Evolutionary conservation across 2,329 filamentous ascomycete genomes (phyloP).

Genomic region (Pezicula radicicola): DNA sequence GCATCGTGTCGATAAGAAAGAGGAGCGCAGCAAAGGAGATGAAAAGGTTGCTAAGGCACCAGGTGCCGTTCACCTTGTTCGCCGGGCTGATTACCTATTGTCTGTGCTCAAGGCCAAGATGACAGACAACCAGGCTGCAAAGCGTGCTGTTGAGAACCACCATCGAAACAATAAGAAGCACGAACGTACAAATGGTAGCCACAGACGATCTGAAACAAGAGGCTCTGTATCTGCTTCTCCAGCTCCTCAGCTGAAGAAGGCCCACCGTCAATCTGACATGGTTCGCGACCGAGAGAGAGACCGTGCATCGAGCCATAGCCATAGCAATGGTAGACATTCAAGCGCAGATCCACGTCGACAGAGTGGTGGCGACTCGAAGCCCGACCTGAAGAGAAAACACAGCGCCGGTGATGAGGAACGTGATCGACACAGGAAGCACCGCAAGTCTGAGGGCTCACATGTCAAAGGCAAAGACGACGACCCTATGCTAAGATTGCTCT

Average conservation of each 20-base stretch:
- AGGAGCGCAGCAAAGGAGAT: constrained; percentile 77
- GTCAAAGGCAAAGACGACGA: constrained; percentile 17
- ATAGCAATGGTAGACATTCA: constrained; percentile 42
- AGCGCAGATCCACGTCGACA: constrained; percentile 18
- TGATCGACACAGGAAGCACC: constrained; percentile 48
- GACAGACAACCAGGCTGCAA: constrained; percentile 70
- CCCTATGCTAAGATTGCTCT: constrained; percentile 37
- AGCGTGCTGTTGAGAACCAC: constrained; percentile 83
- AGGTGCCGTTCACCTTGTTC: constrained; percentile 94
- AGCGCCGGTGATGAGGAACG: constrained; percentile 46
- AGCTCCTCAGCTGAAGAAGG: constrained; percentile 52
- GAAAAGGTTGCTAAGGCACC: constrained; percentile 78
- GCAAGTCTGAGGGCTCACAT: constrained; percentile 48
- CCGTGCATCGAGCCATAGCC: constrained; percentile 40
- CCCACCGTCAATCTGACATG: constrained; percentile 28
- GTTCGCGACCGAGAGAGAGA: constrained; percentile 46
- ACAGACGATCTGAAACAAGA: constrained; percentile 55
- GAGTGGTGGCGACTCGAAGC: constrained; percentile 18
- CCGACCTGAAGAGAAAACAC: constrained; percentile 60
- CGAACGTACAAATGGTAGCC: constrained; percentile 48
- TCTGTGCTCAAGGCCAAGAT: constrained; percentile 90
- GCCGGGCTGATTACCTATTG: constrained; percentile 89
- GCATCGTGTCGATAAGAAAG: constrained; percentile 96
- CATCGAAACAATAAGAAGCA: constrained; percentile 90
- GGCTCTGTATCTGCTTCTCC: constrained; percentile 70